Evolutionary conservation across 257 asterid genomes (phyloP).

Genomic region (Scutellaria galericulata): DNA sequence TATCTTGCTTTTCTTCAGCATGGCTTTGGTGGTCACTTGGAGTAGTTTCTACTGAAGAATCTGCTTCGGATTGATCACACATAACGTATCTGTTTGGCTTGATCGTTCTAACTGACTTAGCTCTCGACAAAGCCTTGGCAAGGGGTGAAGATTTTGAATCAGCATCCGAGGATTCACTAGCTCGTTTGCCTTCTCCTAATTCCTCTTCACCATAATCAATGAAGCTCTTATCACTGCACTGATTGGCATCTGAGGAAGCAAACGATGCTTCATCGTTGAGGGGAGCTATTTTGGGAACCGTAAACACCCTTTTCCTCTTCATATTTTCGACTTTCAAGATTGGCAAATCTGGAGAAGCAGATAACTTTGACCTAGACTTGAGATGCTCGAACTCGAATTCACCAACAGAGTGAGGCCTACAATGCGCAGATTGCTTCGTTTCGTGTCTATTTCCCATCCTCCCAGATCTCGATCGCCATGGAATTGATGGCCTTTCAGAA

Average conservation of each 20-base stretch:
- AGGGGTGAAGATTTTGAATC: conserved; percentile 45
- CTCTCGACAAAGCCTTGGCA: conserved; percentile 52
- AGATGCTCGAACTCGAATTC: conserved; percentile 57
- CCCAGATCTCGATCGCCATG: conserved; percentile 59
- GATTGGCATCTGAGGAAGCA: conserved; percentile 45
- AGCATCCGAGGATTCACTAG: conserved; percentile 37
- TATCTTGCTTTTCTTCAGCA: conserved; percentile 38
- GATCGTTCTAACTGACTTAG: conserved; percentile 81
- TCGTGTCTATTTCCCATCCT: conserved; percentile 49
- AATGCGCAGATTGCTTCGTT: conserved; percentile 36
- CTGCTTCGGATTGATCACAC: conserved; percentile 35
- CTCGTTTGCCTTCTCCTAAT: conserved; percentile 42
- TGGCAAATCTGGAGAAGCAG: conserved; percentile 46
- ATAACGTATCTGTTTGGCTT: conserved; percentile 42
- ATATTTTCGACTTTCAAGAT: conserved; percentile 35
- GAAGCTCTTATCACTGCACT: conserved; percentile 30
- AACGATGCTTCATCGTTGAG: conserved; percentile 34
- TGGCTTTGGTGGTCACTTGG: conserved; percentile 30
- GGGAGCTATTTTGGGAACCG: conserved; percentile 37
- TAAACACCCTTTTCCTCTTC: conserved; percentile 36
- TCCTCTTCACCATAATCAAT: conserved; percentile 38
- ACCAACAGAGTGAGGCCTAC: conserved; percentile 64
- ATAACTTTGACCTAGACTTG: conserved; percentile 41
- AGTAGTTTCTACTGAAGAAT: conserved; percentile 37
- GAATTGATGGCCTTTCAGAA: conserved; percentile 43